Conservation (phyloP, 176 grass and related monocot species). For the Aegilops umbellulata region DNA sequence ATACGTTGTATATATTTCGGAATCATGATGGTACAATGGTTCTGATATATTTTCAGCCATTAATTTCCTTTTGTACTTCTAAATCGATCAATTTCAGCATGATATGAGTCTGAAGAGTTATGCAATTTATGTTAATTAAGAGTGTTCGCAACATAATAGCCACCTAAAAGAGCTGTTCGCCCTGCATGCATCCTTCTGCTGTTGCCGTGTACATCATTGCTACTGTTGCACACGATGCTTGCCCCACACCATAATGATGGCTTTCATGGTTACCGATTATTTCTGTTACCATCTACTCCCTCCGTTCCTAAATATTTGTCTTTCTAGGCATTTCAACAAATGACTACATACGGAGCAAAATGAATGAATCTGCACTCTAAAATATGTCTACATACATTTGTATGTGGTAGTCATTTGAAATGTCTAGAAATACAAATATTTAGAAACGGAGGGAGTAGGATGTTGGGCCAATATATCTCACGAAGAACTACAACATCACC, state of each 20-base stretch:
- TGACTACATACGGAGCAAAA: too few species aligned
- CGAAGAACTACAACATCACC: background rate
- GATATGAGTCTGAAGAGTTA: background rate
- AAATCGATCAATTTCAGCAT: background rate
- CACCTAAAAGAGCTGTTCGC: background rate
- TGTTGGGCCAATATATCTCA: background rate
- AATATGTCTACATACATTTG: too few species aligned
- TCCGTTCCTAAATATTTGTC: too few species aligned
- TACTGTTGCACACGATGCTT: background rate
- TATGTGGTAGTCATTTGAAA: too few species aligned
- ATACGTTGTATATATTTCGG: background rate
- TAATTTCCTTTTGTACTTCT: background rate
- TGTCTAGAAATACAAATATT: too few species aligned
- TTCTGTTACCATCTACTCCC: conserved; percentile 1
- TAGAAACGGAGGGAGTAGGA: too few species aligned
- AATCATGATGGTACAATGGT: conserved; percentile 1
- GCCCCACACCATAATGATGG: background rate
- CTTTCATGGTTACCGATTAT: background rate
- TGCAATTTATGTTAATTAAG: conserved; percentile 5
- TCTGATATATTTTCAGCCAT: conserved; percentile 4
- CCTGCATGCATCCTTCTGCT: background rate
- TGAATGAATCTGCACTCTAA: too few species aligned
- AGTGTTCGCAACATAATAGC: background rate
- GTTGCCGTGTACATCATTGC: background rate
- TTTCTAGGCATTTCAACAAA: too few species aligned